Evolutionary conservation across 139 green algal genomes (phyloP), one percentile per base, ranked within the genome.

Genomic region (Helicosporidium sp.): DNA sequence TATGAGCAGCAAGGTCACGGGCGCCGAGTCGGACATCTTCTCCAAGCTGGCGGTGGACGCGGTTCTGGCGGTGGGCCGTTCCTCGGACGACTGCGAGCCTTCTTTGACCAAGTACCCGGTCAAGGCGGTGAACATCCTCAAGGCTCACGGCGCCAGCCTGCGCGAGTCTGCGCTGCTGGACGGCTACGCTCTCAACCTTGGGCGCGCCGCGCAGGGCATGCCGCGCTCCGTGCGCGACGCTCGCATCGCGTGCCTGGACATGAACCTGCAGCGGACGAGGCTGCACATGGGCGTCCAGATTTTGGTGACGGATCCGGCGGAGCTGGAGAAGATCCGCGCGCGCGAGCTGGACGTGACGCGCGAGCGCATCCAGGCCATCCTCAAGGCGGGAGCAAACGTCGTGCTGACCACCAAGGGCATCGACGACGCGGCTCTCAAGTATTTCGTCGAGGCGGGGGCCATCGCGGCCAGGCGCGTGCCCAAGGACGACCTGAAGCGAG

Each of bases 381-480:
- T 60, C n/a, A 44, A 60, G 19, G 52, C 52, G 8, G 89, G 89
- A 29, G 89, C 89, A 46, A 98, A 95, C 65, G 84, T 97, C 7
- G 78, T 98, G 29, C 63, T 98, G 26, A 95, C 85, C 25, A 94
- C 87, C 51, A 98, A 98, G 74, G 89, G 89, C 62, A 98, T 98
- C 52, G 89, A 98, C 55, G 89, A 98, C 72, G 87, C 91, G 74
- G 57, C 69, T 10, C 75, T 97, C 47, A 98, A 98, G 61, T 95
- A 97, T 68, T 96, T 99, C 72, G 89, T 99, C 43, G 89, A 99
- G 72, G 82, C 84, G 16, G 83, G 84, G 10, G 75, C 66, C 22
- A 87, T 97, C 37, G 87, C 80, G 24, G 84, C 71, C 46, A 64
- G 89, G 10, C 57, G 89, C 7, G 89, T 98, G 23, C 75, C 79